These are phyloP conservation scores for Lunularia cruciata DNA, from an alignment of 225 moss, liverwort and hornwort genomes.

Conservation along the genomic window DNA sequence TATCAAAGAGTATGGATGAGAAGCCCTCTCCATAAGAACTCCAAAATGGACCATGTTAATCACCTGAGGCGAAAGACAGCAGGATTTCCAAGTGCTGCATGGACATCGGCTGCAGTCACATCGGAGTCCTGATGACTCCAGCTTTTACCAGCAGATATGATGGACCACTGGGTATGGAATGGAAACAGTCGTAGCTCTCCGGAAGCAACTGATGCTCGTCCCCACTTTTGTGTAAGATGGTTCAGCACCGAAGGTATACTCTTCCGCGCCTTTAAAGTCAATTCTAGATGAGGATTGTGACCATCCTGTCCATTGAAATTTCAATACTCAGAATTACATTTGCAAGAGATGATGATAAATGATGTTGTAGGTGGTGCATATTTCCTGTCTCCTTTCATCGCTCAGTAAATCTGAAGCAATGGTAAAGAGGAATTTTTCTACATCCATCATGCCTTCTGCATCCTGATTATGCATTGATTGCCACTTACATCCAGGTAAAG, in stretches of 20 bases:
- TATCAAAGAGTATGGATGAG: too few species aligned
- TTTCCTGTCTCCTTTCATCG: too few species aligned
- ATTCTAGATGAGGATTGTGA: constrained; percentile 51
- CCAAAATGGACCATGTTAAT: too few species aligned
- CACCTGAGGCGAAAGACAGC: constrained; percentile 48
- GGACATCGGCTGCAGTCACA: constrained; percentile 45
- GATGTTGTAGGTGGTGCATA: too few species aligned
- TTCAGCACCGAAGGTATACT: constrained; percentile 49
- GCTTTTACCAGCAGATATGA: constrained; percentile 30
- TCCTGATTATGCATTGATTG: too few species aligned
- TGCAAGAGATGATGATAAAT: too few species aligned
- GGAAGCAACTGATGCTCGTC: constrained; percentile 41
- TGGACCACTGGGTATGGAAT: constrained; percentile 41
- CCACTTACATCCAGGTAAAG: too few species aligned
- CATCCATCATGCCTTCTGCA: too few species aligned
- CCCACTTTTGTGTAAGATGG: constrained; percentile 53
- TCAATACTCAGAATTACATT: not conserved
- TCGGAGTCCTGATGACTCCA: constrained; percentile 44
- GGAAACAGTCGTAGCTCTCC: constrained; percentile 51
- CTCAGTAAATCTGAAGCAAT: too few species aligned
- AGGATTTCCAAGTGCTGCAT: constrained; percentile 44
- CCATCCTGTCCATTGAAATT: constrained; percentile 35
- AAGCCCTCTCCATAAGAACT: too few species aligned
- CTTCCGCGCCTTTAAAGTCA: constrained; percentile 45
- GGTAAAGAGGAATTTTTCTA: too few species aligned